Evolutionary conservation across 345 rosid species (phyloP).

Genomic region (Luvunga scandens): DNA sequence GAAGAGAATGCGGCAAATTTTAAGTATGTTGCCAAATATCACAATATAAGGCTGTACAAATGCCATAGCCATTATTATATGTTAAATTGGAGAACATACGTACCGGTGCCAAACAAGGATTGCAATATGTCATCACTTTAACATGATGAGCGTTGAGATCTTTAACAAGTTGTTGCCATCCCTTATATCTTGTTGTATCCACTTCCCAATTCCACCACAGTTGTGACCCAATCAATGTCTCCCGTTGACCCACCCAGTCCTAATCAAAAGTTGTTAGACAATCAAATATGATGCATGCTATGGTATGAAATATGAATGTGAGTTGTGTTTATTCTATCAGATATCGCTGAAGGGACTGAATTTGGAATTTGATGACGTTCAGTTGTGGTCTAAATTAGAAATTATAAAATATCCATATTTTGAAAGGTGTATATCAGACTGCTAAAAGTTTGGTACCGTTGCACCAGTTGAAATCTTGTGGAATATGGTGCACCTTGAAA

Average conservation of each 20-base stretch:
- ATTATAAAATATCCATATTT: not conserved
- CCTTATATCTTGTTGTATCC: slow-evolving; percentile 47
- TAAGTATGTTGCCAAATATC: slow-evolving; percentile 5
- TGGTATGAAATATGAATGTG: too few species aligned
- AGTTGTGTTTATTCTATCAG: not conserved
- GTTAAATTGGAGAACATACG: slow-evolving; percentile 6
- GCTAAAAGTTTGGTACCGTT: not conserved
- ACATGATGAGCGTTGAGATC: slow-evolving; percentile 49
- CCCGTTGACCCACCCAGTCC: slow-evolving; percentile 78
- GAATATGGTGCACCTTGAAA: not conserved
- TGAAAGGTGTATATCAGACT: not conserved
- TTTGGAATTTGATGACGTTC: not conserved
- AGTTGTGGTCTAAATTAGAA: not conserved
- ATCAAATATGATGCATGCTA: not conserved
- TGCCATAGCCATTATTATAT: not conserved
- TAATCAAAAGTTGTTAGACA: slow-evolving; percentile 19
- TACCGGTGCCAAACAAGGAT: slow-evolving; percentile 77
- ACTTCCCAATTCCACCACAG: slow-evolving; percentile 88
- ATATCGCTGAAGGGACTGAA: not conserved
- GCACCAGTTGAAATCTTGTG: not conserved
- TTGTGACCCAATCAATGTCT: slow-evolving; percentile 65
- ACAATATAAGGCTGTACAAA: not conserved
- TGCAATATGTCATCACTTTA: slow-evolving; percentile 76
- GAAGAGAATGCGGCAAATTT: slow-evolving; percentile 8
- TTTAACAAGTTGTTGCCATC: slow-evolving; percentile 50